Conservation (phyloP, 1,139 yeast species). For the Geotrichum cucujoidarum region DNA sequence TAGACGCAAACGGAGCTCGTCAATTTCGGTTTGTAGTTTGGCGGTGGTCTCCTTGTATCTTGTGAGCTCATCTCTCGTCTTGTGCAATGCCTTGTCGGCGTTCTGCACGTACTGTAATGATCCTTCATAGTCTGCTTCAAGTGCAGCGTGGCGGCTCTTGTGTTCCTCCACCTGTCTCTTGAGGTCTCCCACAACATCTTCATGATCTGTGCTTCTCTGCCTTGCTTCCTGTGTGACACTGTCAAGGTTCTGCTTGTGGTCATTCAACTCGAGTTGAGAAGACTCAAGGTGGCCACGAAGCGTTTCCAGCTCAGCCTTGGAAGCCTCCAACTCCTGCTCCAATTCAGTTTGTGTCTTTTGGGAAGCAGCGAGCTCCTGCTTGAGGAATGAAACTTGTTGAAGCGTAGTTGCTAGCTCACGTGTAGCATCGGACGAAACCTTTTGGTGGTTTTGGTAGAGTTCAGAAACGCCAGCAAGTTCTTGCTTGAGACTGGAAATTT, state of each 20-base stretch:
- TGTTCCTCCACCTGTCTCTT: conserved; percentile 18
- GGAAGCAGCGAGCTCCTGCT: conserved; percentile 25
- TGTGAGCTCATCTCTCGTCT: conserved; percentile 66
- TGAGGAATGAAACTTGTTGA: conserved; percentile 28
- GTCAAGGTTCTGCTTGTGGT: conserved; percentile 13
- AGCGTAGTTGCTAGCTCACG: conserved; percentile 28
- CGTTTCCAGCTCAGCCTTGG: conserved; percentile 1
- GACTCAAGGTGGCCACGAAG: conserved; percentile 6
- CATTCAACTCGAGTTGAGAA: conserved; percentile 3
- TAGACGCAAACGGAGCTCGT: conserved; percentile 36
- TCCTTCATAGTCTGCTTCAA: conserved; percentile 58
- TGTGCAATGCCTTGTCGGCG: conserved; percentile 67
- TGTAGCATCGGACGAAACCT: conserved; percentile 34
- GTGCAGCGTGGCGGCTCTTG: conserved; percentile 23
- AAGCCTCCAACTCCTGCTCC: conserved; percentile 1
- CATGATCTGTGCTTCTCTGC: conserved; percentile 16
- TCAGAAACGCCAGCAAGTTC: conserved; percentile 26
- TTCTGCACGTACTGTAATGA: conserved; percentile 69
- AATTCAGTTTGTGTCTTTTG: conserved; percentile 17
- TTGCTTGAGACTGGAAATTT: conserved; percentile 23
- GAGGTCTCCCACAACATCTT: conserved; percentile 6
- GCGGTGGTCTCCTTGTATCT: conserved; percentile 55
- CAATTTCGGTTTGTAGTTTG: conserved; percentile 58
- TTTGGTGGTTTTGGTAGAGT: conserved; percentile 32
- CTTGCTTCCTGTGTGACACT: conserved; percentile 12